Conservation (phyloP, 1,284 basidiomycete species). For the Omphalotus olearius region DNA sequence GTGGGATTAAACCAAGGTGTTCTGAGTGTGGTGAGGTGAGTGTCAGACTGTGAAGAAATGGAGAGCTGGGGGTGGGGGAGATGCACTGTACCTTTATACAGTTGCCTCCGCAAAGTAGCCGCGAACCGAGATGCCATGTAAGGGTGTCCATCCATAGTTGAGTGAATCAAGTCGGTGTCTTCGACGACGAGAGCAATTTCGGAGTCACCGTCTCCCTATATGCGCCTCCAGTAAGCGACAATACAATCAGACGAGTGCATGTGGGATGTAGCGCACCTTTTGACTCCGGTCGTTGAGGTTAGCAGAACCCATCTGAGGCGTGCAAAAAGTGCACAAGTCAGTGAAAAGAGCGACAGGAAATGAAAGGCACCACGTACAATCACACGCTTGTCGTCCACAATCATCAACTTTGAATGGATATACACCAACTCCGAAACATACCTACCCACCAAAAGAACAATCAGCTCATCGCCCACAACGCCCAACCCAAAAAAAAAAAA, state of each 20-base stretch:
- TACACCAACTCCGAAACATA: conserved; percentile 81
- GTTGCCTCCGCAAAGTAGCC: conserved; percentile 68
- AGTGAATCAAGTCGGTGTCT: conserved; percentile 75
- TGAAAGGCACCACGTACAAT: conserved; percentile 49
- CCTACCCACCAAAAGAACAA: conserved; percentile 29
- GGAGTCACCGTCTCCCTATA: conserved; percentile 83
- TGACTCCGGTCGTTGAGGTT: conserved; percentile 88
- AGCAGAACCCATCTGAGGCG: conserved; percentile 74
- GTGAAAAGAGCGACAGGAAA: not conserved
- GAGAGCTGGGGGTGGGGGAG: not conserved
- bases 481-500: conserved; percentile 10
- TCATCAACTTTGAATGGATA: conserved; percentile 86
- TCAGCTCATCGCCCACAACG: not conserved
- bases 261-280: conserved; percentile 36
- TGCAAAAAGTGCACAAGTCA: not conserved
- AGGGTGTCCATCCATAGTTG: conserved; percentile 75
- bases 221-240: not conserved
- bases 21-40: conserved; percentile 42
- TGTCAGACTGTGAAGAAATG: not conserved
- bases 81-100: conserved; percentile 64
- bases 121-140: conserved; percentile 74
- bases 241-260: not conserved
- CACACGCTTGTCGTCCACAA: conserved; percentile 86
- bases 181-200: conserved; percentile 92
- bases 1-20: conserved; percentile 79